These are phyloP conservation scores for Mycogone perniciosa DNA, from an alignment of 2,329 filamentous ascomycete genomes.

Conservation along the genomic window DNA sequence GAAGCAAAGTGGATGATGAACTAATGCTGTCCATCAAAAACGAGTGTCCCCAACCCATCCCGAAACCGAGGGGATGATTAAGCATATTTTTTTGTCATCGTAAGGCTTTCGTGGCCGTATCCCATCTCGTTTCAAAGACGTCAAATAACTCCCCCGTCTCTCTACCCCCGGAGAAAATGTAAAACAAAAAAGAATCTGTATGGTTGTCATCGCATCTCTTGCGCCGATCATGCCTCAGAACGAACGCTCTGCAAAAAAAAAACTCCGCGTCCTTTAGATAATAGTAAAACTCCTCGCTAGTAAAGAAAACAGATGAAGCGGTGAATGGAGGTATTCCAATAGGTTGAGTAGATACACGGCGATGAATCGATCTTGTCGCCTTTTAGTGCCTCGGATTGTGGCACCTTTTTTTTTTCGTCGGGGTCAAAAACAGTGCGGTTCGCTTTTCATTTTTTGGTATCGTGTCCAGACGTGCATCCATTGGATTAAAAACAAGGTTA, in stretches of 20 bases:
- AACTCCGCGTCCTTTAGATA: conserved; percentile 7
- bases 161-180: background rate
- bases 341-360: conserved; percentile 7
- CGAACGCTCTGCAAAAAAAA: conserved; percentile 8
- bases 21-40: background rate
- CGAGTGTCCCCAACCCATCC: conserved; percentile 7
- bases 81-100: conserved; percentile 10
- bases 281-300: conserved; percentile 14
- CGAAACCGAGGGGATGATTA: conserved; percentile 6
- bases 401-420: conserved; percentile 1
- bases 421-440: background rate
- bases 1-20: conserved; percentile 4
- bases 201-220: conserved; percentile 5
- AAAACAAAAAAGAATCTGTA: background rate
- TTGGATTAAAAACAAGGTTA: background rate
- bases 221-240: conserved; percentile 11
- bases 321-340: conserved; percentile 3
- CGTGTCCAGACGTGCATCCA: background rate
- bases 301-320: conserved; percentile 2
- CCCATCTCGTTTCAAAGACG: conserved; percentile 5
- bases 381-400: background rate
- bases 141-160: conserved; percentile 9
- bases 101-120: conserved; percentile 13
- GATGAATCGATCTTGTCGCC: conserved; percentile 10
- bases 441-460: background rate